A percentile compares a stretch with the other conserved stretches of the same genome.
Evolutionary conservation across 1,284 basidiomycete genomes (phyloP).

Genomic region (Cutaneotrichosporon cutaneum): DNA sequence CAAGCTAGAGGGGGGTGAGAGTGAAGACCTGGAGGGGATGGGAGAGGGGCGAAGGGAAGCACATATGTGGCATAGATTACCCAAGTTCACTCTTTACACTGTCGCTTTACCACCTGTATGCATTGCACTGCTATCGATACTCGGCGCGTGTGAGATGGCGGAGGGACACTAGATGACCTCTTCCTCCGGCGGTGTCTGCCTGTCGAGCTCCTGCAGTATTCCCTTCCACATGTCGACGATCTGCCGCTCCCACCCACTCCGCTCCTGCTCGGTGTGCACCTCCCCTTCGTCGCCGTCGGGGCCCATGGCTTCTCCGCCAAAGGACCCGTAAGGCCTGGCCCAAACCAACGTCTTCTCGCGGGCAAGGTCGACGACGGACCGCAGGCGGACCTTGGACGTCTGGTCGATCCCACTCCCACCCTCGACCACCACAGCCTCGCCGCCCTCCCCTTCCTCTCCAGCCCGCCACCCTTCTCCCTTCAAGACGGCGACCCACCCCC

Average conservation of each 20-base stretch:
- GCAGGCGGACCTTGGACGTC: constrained; percentile 35
- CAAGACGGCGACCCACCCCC: constrained; percentile 37
- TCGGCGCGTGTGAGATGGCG: too few species aligned
- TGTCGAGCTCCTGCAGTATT: constrained; percentile 22
- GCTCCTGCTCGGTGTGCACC: constrained; percentile 7
- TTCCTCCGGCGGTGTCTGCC: not conserved
- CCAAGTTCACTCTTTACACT: not conserved
- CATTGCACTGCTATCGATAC: constrained; percentile 7
- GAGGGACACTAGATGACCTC: not conserved
- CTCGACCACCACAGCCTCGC: not conserved
- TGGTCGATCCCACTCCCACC: constrained; percentile 22
- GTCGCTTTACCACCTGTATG: constrained; percentile 15
- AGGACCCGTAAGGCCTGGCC: constrained; percentile 40
- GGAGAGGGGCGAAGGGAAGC: not conserved
- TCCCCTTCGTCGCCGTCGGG: constrained; percentile 20
- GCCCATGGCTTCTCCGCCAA: constrained; percentile 26
- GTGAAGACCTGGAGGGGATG: not conserved
- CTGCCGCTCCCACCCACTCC: constrained; percentile 27
- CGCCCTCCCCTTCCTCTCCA: not conserved
- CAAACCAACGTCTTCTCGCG: constrained; percentile 36
- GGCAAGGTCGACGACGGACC: constrained; percentile 30
- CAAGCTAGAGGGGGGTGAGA: not conserved
- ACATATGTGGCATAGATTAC: not conserved
- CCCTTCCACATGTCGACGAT: constrained; percentile 28
- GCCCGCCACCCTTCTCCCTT: constrained; percentile 31